These are phyloP conservation scores for Thyridium curvatum DNA, from an alignment of 2,329 filamentous ascomycete species.

Conservation along the genomic window DNA sequence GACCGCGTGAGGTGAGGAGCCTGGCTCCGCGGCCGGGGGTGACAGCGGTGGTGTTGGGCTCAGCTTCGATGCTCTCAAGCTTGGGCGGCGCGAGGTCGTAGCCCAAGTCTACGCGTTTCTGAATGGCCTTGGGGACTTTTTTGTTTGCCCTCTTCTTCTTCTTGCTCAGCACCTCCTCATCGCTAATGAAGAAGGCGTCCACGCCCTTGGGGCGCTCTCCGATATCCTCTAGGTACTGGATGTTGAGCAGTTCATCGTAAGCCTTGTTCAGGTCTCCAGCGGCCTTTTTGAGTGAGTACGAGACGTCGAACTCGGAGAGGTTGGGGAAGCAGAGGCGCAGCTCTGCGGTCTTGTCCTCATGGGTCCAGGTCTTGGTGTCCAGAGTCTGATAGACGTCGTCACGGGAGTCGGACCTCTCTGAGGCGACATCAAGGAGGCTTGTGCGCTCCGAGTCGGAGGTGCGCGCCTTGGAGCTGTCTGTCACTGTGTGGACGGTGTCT, in stretches of 20 bases:
- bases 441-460: slow-evolving; percentile 9
- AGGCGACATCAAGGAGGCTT: slow-evolving; percentile 13
- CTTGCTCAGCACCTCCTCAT: slow-evolving; percentile 27
- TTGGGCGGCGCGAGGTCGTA: slow-evolving; percentile 31
- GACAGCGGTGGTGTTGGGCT: slow-evolving; percentile 2
- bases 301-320: slow-evolving; percentile 59
- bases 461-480: slow-evolving; percentile 1
- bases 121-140: slow-evolving; percentile 33
- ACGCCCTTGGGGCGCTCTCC: slow-evolving; percentile 63
- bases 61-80: slow-evolving; percentile 20
- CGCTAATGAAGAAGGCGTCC: slow-evolving; percentile 68
- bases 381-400: slow-evolving; percentile 15
- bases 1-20: too few relatives aligned
- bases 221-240: slow-evolving; percentile 68
- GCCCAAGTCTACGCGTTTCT: slow-evolving; percentile 25
- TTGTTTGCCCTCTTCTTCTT: slow-evolving; percentile 27
- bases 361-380: slow-evolving; percentile 22
- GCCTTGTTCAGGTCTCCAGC: slow-evolving; percentile 61
- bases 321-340: slow-evolving; percentile 68
- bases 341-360: slow-evolving; percentile 55
- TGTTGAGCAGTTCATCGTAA: slow-evolving; percentile 75
- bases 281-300: slow-evolving; percentile 60
- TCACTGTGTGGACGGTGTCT: not conserved
- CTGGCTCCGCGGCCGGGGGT: too few relatives aligned
- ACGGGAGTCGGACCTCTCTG: slow-evolving; percentile 9